phyloP scores from a whole-genome alignment of 2,329 filamentous ascomycete genomes.

The Alternaria viburni region DNA sequence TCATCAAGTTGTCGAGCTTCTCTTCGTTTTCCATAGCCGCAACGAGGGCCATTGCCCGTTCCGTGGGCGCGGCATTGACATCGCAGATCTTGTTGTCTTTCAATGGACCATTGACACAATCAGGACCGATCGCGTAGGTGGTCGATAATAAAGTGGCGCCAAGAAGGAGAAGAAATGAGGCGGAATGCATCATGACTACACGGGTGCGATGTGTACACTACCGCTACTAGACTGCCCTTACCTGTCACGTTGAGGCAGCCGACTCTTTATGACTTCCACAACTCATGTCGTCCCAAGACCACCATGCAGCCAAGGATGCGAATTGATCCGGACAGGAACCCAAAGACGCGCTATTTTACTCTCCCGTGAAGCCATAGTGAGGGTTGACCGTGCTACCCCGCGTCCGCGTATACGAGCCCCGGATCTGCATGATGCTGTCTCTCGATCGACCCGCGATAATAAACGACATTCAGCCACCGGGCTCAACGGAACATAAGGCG shows the following conservation, averaged over 20 bases:
- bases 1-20: constrained; percentile 51
- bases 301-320: neutral
- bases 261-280: neutral
- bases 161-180: constrained; percentile 1
- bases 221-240: neutral
- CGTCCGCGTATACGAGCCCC: constrained; percentile 5
- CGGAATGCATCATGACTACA: constrained; percentile 1
- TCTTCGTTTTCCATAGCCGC: constrained; percentile 60
- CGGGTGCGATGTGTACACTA: neutral
- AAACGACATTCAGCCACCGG: constrained; percentile 19
- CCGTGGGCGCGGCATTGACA: constrained; percentile 43
- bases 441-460: constrained; percentile 5
- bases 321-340: neutral
- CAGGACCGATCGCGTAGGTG: constrained; percentile 45
- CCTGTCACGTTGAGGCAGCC: neutral
- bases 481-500: neutral
- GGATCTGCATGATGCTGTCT: constrained; percentile 4
- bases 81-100: constrained; percentile 59
- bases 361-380: neutral
- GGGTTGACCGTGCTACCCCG: constrained; percentile 1
- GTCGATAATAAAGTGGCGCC: constrained; percentile 3
- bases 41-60: constrained; percentile 58
- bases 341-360: neutral
- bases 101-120: constrained; percentile 58
- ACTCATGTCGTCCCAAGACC: neutral